Base-by-base conservation (phyloP, 140 eudicot species). In the Flaveria floridana region DNA sequence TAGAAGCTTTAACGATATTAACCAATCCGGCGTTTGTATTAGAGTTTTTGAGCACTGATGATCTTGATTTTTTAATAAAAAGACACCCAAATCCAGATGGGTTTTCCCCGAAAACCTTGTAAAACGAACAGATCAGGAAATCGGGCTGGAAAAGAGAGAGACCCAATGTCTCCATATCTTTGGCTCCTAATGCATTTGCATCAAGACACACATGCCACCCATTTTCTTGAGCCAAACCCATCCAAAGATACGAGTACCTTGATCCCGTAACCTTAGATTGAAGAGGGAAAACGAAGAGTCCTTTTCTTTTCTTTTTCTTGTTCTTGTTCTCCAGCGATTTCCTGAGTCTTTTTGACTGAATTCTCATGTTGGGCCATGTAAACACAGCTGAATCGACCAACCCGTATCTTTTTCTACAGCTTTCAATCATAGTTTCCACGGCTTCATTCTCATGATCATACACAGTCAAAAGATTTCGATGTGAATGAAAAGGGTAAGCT, bases 11-110 rank as follows among this genome's bases (percentile, higher is more conserved):
- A n/a, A 84, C 72, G 34, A 92, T 76, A 58, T 78, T 88, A 48
- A 89, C 84, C 67, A 87, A 75, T 1, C 92, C 90, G 7, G 75
- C 78, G 75, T 68, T 78, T 14, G 84, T 74, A 1, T 82, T 19
- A 47, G 86, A 71, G 73, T 81, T 81, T 34, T 71, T 81, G 37
- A 92, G 75, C 71, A 79, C 76, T 3, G 86, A 34, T 23, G 84
- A 64, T 59, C 85, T 71, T 3, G 98, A 78, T 58, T 93, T 93
- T 79, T 89, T 89, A 44, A 93, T 74, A 37, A 87, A 82, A 59
- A 93, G 81, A 79, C 98, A 93, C 78, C 97, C 87, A 66, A 93
- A 89, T 11, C 98, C 98, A 4, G 96, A 93, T 6, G 98, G 98
- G 46, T 93, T 86, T 4, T 86, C 84, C 6, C 98, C 98, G n/a